phyloP scores from a whole-genome alignment of 768 basidiomycete genomes.

The Exidia glandulosa region DNA sequence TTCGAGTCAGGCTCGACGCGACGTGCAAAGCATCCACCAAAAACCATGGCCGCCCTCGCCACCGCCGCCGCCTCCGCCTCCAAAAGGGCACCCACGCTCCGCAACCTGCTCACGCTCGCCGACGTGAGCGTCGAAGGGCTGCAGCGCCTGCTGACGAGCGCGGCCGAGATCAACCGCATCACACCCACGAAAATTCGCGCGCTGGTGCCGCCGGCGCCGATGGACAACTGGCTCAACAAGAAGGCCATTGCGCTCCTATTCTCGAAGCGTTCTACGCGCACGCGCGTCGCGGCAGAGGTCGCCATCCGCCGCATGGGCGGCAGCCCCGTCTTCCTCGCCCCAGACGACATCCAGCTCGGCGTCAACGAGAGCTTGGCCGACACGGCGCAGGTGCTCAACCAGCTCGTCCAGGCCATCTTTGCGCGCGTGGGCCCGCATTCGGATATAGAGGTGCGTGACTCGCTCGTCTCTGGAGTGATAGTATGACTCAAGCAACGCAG shows the following conservation, averaged over 20 bases:
- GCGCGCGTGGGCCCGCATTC: slow-evolving; percentile 88
- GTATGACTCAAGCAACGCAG: slow-evolving; percentile 26
- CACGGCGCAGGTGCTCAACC: slow-evolving; percentile 77
- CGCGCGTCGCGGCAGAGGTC: slow-evolving; percentile 81
- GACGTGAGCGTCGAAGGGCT: not conserved
- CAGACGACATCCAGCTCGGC: slow-evolving; percentile 87
- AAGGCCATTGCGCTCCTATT: slow-evolving; percentile 87
- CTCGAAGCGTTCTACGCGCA: slow-evolving; percentile 88
- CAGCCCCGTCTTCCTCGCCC: slow-evolving; percentile 79
- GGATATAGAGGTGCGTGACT: slow-evolving; percentile 71
- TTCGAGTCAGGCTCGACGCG: no score
- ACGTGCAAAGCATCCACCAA: not conserved
- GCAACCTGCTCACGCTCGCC: not conserved
- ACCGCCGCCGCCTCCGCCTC: no score
- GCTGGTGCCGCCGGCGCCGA: not conserved
- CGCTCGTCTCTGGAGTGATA: not conserved
- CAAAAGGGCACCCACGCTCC: not conserved
- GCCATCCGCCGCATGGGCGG: slow-evolving; percentile 72
- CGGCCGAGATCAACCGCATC: not conserved
- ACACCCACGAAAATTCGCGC: not conserved
- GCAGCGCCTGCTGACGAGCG: not conserved
- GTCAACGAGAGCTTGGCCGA: slow-evolving; percentile 87
- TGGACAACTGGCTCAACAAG: slow-evolving; percentile 35
- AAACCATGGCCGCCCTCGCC: not conserved
- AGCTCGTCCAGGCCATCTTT: slow-evolving; percentile 95